These are phyloP conservation scores for Calamus simplicifolius DNA, from an alignment of 176 grass and related monocot species.

Conservation along the genomic window DNA sequence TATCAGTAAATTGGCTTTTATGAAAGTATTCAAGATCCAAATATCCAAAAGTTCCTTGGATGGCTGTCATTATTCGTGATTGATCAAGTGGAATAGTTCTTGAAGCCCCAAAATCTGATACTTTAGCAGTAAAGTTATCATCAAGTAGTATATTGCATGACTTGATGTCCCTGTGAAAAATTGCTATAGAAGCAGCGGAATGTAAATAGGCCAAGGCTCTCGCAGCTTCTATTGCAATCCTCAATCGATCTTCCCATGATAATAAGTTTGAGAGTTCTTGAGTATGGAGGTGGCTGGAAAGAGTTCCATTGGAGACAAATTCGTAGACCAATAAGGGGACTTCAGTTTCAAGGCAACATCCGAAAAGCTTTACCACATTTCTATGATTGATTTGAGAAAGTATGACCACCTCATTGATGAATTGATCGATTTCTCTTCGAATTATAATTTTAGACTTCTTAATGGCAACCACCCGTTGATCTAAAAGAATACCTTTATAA, in stretches of 20 bases:
- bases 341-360: conserved; percentile 51
- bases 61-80: conserved; percentile 21
- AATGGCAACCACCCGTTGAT: conserved; percentile 32
- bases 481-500: conserved; percentile 37
- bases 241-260: conserved; percentile 32
- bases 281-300: too few relatives aligned
- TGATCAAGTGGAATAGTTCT: conserved; percentile 35
- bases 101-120: conserved; percentile 57
- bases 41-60: conserved; percentile 47
- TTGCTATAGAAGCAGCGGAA: conserved; percentile 20
- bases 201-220: conserved; percentile 38
- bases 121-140: conserved; percentile 34
- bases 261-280: conserved; percentile 16
- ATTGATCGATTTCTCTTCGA: conserved; percentile 41
- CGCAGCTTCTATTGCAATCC: conserved; percentile 37
- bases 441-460: conserved; percentile 47
- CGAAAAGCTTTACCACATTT: conserved; percentile 44
- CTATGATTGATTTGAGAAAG: conserved; percentile 52
- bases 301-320: conserved; percentile 44
- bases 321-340: conserved; percentile 48
- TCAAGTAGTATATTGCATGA: conserved; percentile 43
- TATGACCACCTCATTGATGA: conserved; percentile 47
- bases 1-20: conserved; percentile 31
- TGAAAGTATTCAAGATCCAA: conserved; percentile 43
- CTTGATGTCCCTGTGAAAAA: conserved; percentile 49